Evolutionary conservation across 2,329 filamentous ascomycete species (phyloP).

Genomic region (Ophiostoma sp.): DNA sequence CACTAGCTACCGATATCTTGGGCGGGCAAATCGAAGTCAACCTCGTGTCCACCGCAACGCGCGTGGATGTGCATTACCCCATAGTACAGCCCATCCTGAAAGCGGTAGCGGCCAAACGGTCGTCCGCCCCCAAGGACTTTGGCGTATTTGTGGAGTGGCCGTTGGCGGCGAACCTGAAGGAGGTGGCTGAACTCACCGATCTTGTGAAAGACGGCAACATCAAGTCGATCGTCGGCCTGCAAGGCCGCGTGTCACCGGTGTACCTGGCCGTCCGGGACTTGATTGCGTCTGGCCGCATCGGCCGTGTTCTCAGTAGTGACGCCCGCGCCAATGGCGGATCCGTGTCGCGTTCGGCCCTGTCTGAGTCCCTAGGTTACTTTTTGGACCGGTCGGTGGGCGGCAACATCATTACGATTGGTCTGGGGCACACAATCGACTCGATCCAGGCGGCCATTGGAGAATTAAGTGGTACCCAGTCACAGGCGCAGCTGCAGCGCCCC

Average conservation of each 20-base stretch:
- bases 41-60: constrained; percentile 55
- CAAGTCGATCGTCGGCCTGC: constrained; percentile 50
- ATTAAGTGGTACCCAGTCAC: constrained; percentile 41
- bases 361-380: constrained; percentile 48
- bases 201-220: constrained; percentile 15
- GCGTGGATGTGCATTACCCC: constrained; percentile 54
- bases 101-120: constrained; percentile 45
- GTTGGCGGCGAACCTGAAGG: constrained; percentile 46
- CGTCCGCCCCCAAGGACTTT: constrained; percentile 33
- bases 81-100: constrained; percentile 49
- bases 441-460: constrained; percentile 50
- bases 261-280: constrained; percentile 47
- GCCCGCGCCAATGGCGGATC: constrained; percentile 43
- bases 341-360: constrained; percentile 37
- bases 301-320: constrained; percentile 55
- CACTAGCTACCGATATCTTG: constrained; percentile 50
- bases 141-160: constrained; percentile 58
- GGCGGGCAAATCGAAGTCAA: constrained; percentile 50
- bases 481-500: constrained; percentile 49
- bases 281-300: constrained; percentile 48
- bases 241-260: constrained; percentile 50
- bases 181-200: constrained; percentile 43
- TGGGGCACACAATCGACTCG: constrained; percentile 49
- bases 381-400: constrained; percentile 49
- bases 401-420: constrained; percentile 45